Evolutionary conservation across 495 filamentous ascomycete species (phyloP).

Genomic region (Hypoxylon fuscum): DNA sequence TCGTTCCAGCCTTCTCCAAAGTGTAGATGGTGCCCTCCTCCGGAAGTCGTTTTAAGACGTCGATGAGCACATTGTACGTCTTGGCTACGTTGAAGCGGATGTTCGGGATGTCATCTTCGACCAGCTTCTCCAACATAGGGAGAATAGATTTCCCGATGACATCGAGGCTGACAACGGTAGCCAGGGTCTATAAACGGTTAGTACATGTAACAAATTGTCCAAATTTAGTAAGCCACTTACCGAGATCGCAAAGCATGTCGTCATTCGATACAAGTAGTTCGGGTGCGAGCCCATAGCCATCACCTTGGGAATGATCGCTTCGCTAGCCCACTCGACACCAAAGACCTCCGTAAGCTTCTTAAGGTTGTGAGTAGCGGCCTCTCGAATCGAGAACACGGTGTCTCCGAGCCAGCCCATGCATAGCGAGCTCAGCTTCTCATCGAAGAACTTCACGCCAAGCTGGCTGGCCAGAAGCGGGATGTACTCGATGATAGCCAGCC

Average conservation of each 20-base stretch:
- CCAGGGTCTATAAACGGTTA: constrained; percentile 77
- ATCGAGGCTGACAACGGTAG: constrained; percentile 87
- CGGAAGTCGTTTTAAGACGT: constrained; percentile 87
- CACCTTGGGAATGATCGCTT: constrained; percentile 97
- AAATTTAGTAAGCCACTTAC: constrained; percentile 62
- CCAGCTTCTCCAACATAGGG: constrained; percentile 93
- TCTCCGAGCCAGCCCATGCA: constrained; percentile 99
- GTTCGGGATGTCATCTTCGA: constrained; percentile 94
- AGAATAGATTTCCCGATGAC: constrained; percentile 93
- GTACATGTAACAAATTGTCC: constrained; percentile 8
- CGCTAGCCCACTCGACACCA: constrained; percentile 96
- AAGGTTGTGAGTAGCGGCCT: constrained; percentile 94
- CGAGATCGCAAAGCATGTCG: constrained; percentile 96
- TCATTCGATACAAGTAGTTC: constrained; percentile 99
- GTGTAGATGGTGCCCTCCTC: constrained; percentile 85
- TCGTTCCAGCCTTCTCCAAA: constrained; percentile 78
- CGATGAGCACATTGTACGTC: constrained; percentile 89
- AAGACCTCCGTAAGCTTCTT: constrained; percentile 99
- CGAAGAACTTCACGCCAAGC: constrained; percentile 96
- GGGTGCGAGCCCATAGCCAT: constrained; percentile 97
- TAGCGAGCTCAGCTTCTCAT: constrained; percentile 91
- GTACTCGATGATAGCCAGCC: constrained; percentile 98
- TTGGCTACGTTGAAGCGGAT: constrained; percentile 99
- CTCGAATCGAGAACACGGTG: constrained; percentile 97
- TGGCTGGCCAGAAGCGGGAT: constrained; percentile 96